Evolutionary conservation across 805 yeast genomes (phyloP), one percentile per base, ranked within the genome.

Genomic region (Candida pseudoglaebosa): DNA sequence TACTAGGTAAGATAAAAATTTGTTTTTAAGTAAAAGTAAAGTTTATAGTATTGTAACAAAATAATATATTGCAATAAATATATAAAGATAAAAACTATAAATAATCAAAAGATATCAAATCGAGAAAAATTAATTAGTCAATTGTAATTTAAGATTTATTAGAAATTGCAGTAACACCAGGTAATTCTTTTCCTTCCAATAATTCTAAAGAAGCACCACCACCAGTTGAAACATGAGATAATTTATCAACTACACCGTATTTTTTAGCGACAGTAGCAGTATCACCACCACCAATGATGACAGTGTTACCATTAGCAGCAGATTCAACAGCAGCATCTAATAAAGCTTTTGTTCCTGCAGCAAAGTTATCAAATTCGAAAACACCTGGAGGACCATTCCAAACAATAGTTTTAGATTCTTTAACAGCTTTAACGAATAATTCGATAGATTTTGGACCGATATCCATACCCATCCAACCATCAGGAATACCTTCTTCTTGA

Each of bases 321-420:
- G 95, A 83, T 62, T 78, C 73, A 53, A 90, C 95, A 61, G 83
- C 83, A 56, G 93, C 95, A 48, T 82, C 95, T 57, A 91, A 81
- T 70, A 91, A 71, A 44, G 88, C 67, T 74, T 90, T 86, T 63
- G 98, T 91, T 72, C 98, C 98, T 44, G 70, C 70, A 54, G 96
- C 84, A 65, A 93, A 93, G 59, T 77, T 77, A 54, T 87, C 96
- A 61, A 93, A 93, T 77, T 93, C 99, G 67, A 93, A 93, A 56
- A 93, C 99, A 78, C 99, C 99, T 71, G 99, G 97, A 50, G 99
- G 99, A 67, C 99, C 99, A 77, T 93, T 93, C 99, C 99, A 93
- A 65, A 93, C 93, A 59, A 93, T 91, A 59, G 99, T 93, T 82
- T 91, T 89, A 55, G 99, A 95, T 71, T 83, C 77, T 50, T 84